Conservation (phyloP, 345 rosid species). For the thale cress (Arabidopsis thaliana) region DNA sequence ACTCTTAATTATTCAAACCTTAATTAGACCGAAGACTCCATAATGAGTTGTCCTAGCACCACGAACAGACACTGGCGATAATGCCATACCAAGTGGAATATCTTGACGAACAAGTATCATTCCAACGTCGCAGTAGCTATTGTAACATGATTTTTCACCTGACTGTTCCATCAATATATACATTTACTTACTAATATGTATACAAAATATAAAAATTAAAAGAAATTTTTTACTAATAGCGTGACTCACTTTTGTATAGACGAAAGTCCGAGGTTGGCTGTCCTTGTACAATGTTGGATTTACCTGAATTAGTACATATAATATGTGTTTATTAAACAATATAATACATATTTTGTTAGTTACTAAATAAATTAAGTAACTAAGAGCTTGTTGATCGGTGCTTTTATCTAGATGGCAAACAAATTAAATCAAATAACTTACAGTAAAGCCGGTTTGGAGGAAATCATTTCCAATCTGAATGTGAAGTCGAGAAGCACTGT, state of each 20-base stretch:
- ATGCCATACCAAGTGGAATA: conserved; percentile 1
- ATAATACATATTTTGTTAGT: not conserved
- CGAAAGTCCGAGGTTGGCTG: not conserved
- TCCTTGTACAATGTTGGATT: conserved; percentile 21
- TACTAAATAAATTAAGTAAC: not conserved
- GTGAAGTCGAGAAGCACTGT: conserved; percentile 30
- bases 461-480: conserved; percentile 32
- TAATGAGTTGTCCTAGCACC: not conserved
- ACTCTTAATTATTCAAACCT: conserved; percentile 4
- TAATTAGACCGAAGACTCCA: conserved; percentile 14
- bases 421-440: not conserved
- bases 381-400: not conserved
- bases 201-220: not conserved
- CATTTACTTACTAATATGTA: not conserved
- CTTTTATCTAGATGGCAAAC: not conserved
- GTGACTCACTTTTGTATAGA: not conserved
- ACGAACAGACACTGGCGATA: not conserved
- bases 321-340: not conserved
- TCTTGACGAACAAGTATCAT: conserved; percentile 24
- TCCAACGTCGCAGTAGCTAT: conserved; percentile 15
- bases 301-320: conserved; percentile 10
- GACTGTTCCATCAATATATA: not conserved
- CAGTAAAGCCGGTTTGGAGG: not conserved
- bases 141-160: conserved; percentile 12
- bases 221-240: not conserved